Percentiles rank a stretch among this genome's conserved stretches.
Evolutionary conservation across 345 rosid genomes (phyloP).

Genomic region (Populus alba): DNA sequence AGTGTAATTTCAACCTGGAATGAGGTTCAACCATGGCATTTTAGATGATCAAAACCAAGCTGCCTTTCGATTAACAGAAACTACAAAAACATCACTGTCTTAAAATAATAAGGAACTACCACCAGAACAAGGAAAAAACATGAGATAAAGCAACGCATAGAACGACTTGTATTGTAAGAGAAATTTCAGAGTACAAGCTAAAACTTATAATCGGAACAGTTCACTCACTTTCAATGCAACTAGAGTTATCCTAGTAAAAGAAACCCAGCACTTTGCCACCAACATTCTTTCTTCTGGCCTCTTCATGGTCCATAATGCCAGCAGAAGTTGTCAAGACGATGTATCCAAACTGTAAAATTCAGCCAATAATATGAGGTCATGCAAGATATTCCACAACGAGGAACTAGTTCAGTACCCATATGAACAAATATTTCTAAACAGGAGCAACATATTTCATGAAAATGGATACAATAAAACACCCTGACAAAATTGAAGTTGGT

Average conservation of each 20-base stretch:
- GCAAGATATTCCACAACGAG: neutral
- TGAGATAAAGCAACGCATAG: neutral
- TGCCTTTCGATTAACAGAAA: neutral
- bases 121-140: neutral
- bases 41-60: neutral
- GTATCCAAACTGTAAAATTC: constrained; percentile 24
- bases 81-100: neutral
- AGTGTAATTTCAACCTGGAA: neutral
- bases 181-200: neutral
- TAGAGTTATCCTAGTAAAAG: constrained; percentile 2
- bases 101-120: neutral
- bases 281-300: constrained; percentile 15
- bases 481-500: neutral
- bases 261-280: constrained; percentile 22
- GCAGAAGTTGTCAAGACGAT: constrained; percentile 32
- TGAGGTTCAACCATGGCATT: neutral
- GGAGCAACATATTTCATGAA: neutral
- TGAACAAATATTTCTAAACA: neutral
- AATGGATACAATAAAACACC: neutral
- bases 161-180: neutral
- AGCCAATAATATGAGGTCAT: neutral
- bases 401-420: neutral
- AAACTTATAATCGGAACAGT: neutral
- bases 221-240: neutral
- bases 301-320: constrained; percentile 35